Conservation (phyloP, 805 yeast genomes). For the Kodamaea hsintzibuensis region DNA sequence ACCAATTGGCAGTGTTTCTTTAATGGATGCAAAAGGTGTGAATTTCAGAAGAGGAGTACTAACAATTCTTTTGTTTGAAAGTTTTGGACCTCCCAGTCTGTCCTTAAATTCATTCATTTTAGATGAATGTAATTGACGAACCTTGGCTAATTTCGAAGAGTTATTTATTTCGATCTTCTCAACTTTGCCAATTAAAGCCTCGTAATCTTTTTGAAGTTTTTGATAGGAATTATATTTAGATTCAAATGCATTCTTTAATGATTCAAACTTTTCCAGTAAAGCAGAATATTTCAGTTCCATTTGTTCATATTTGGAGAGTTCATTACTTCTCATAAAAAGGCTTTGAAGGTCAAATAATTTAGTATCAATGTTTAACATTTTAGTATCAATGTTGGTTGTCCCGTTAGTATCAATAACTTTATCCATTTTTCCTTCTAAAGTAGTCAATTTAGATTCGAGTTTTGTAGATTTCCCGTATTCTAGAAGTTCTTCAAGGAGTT, state of each 20-base stretch:
- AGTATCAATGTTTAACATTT: not conserved
- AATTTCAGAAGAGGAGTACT: conserved; percentile 24
- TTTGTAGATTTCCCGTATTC: conserved; percentile 4
- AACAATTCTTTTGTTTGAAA: conserved; percentile 23
- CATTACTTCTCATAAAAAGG: not conserved
- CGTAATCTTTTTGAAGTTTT: conserved; percentile 23
- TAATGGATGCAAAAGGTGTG: not conserved
- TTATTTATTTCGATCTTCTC: conserved; percentile 10
- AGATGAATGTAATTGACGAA: conserved; percentile 24
- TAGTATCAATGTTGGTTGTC: not conserved
- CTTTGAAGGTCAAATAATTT: conserved; percentile 1
- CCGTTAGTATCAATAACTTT: not conserved
- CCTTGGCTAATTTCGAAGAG: conserved; percentile 15
- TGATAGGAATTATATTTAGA: conserved; percentile 24
- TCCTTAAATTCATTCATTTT: conserved; percentile 17
- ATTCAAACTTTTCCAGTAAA: conserved; percentile 14
- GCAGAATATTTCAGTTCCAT: not conserved
- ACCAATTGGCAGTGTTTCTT: not conserved
- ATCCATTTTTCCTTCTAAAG: conserved; percentile 1
- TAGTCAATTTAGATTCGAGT: conserved; percentile 4
- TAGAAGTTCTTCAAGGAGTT: conserved; percentile 17
- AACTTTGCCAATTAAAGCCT: conserved; percentile 17
- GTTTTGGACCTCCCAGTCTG: not conserved
- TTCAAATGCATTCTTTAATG: conserved; percentile 22
- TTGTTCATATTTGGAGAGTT: conserved; percentile 9